Conservation (phyloP, 345 rosid genomes). For the Microcos paniculata region DNA sequence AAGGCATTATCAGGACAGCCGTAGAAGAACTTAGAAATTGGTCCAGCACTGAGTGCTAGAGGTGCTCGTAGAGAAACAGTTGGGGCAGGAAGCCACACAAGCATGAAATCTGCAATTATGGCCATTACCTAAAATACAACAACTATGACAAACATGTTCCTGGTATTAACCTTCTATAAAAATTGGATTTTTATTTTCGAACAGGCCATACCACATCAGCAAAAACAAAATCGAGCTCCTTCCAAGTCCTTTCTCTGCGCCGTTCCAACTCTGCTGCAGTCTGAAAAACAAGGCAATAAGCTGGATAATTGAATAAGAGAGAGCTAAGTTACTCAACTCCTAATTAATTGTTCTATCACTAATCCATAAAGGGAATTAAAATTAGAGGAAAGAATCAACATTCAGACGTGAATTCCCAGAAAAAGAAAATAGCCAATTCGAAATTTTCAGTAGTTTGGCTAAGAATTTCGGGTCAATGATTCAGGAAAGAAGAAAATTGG, state of each 20-base stretch:
- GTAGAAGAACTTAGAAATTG: slow-evolving; percentile 62
- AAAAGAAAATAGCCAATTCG: not conserved
- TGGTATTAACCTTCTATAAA: not conserved
- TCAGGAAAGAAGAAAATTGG: not conserved
- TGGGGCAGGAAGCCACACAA: slow-evolving; percentile 80
- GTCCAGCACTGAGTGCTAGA: slow-evolving; percentile 50
- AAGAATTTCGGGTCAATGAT: not conserved
- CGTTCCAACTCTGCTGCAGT: slow-evolving; percentile 56
- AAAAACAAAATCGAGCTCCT: slow-evolving; percentile 71
- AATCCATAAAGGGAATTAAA: not conserved
- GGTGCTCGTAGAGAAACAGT: slow-evolving; percentile 69
- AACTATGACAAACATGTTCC: not conserved
- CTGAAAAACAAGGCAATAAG: slow-evolving; percentile 27
- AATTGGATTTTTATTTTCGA: no score
- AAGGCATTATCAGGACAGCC: slow-evolving; percentile 71
- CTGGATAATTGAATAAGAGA: not conserved
- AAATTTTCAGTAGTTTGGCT: not conserved
- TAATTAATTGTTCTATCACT: not conserved
- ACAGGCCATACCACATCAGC: slow-evolving; percentile 79
- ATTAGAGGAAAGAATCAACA: not conserved
- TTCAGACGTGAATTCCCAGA: not conserved
- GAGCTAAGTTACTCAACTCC: not conserved
- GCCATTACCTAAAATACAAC: slow-evolving; percentile 62
- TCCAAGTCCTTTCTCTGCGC: slow-evolving; percentile 50
- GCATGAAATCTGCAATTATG: slow-evolving; percentile 81